Conservation (phyloP, 2,329 filamentous ascomycete genomes). For the Tympanopsis confertula region DNA sequence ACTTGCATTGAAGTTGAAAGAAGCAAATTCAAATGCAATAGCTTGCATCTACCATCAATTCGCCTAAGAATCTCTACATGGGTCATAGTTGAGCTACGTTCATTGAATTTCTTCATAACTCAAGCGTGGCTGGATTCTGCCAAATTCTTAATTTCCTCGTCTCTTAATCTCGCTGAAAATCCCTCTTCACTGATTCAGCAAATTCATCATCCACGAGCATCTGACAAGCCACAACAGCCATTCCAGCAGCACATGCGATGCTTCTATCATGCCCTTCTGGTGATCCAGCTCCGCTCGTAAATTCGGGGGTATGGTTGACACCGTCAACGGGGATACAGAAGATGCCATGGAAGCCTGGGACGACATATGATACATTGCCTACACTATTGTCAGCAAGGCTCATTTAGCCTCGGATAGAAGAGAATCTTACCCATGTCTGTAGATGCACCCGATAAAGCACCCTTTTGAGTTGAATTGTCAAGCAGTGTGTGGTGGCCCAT, state of each 20-base stretch:
- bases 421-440: slow-evolving; percentile 13
- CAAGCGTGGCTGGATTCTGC: too few species aligned
- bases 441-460: slow-evolving; percentile 11
- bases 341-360: slow-evolving; percentile 33
- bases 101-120: too few species aligned
- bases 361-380: slow-evolving; percentile 35
- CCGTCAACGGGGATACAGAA: slow-evolving; percentile 28
- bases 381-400: slow-evolving; percentile 23
- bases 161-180: too few species aligned
- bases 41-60: too few species aligned
- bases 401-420: not conserved
- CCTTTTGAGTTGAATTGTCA: slow-evolving; percentile 23
- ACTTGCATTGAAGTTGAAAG: too few species aligned
- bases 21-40: too few species aligned
- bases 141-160: too few species aligned
- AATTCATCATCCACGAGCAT: slow-evolving; percentile 14
- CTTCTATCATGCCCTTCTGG: not conserved
- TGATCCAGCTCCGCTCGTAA: slow-evolving; percentile 26
- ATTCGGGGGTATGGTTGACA: slow-evolving; percentile 26
- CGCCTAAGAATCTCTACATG: too few species aligned
- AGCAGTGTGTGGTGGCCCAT: slow-evolving; percentile 11
- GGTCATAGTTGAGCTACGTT: too few species aligned
- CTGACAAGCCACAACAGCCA: slow-evolving; percentile 13
- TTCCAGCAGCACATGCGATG: slow-evolving; percentile 14
- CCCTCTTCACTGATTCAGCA: slow-evolving; percentile 11